These are phyloP conservation scores for Leccinum pellstonianum DNA, from an alignment of 768 basidiomycete genomes.

Conservation along the genomic window DNA sequence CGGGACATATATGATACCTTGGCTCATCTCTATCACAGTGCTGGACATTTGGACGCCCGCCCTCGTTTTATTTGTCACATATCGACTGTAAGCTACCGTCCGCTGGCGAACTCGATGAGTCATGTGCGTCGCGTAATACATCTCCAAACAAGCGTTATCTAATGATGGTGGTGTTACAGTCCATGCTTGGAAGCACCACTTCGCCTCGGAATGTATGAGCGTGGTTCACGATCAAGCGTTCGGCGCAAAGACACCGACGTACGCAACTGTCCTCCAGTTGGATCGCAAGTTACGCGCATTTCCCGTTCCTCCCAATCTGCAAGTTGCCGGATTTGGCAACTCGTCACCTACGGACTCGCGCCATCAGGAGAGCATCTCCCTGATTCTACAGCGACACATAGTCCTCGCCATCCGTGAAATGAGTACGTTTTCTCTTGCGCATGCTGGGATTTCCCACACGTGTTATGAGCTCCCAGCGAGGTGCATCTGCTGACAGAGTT, in stretches of 20 bases:
- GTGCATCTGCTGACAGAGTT: constrained; percentile 17
- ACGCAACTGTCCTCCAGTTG: constrained; percentile 63
- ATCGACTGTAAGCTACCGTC: constrained; percentile 66
- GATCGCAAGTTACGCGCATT: constrained; percentile 68
- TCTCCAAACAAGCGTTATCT: constrained; percentile 1
- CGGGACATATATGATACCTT: constrained; percentile 4
- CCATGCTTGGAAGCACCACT: constrained; percentile 70
- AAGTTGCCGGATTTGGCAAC: constrained; percentile 65
- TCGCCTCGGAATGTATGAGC: constrained; percentile 66
- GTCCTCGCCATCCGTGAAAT: constrained; percentile 67
- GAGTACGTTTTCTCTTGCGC: constrained; percentile 43
- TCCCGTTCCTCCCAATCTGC: constrained; percentile 63
- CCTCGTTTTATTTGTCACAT: constrained; percentile 65
- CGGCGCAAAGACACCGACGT: constrained; percentile 66
- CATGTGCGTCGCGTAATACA: constrained; percentile 40
- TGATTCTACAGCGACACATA: constrained; percentile 64
- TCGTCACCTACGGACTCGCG: constrained; percentile 44
- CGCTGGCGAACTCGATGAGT: constrained; percentile 50
- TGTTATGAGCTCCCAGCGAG: constrained; percentile 1
- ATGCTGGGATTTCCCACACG: neutral
- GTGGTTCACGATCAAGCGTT: constrained; percentile 70
- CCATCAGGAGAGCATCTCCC: constrained; percentile 33
- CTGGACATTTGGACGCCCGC: constrained; percentile 67
- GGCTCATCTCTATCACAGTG: constrained; percentile 47
- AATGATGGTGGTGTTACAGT: constrained; percentile 35